Base-by-base conservation (phyloP, 1,284 basidiomycete genomes). In the Malassezia japonica region DNA sequence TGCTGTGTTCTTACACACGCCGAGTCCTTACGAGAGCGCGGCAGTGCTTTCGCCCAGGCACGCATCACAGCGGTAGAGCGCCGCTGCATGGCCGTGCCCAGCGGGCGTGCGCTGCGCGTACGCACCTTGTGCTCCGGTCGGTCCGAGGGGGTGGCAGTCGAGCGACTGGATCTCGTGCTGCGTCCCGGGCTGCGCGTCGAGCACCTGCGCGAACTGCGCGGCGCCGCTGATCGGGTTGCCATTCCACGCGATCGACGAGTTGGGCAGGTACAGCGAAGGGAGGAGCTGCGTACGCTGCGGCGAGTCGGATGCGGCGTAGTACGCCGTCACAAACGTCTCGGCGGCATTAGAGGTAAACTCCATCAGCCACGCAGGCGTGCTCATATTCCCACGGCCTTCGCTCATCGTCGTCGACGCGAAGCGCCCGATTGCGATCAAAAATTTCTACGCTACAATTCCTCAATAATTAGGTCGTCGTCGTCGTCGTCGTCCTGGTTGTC, bases 301-400 rank as follows among this genome's bases (percentile, higher is more conserved):
- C 20, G 67, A 64, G 46, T 71, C 69, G n/a, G 65, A 60, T 4
- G 69, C 69, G 13, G 65, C 60, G 33, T 71, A 71, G 56, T 71
- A 71, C 25, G 67, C 67, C 8, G 65, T 61, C 24, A 70, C 68
- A 37, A 71, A 71, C 13, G 64, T 60, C 48, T 71, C 68, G 13
- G 64, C 65, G 6, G 66, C 65, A 48, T 67, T 67, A 40, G 60
- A 47, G n/a, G 65, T 62, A 51, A 62, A 67, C 27, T 66, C 67
- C 24, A 59, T 39, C 18, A 61, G 53, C 49, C 48, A 54, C n/a
- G 51, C 51, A 3, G 51, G 51, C 31, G 46, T 31, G 27, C 51
- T 48, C 31, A 43, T 31, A 12, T 29, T n/a, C 4, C 21, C 31
- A 13, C 35, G 35, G 6, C 20, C 35, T 10, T 36, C 35, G 18